Evolutionary conservation across 257 asterid genomes (phyloP), one percentile per base, ranked within the genome.

Genomic region (Buddleja alternifolia): DNA sequence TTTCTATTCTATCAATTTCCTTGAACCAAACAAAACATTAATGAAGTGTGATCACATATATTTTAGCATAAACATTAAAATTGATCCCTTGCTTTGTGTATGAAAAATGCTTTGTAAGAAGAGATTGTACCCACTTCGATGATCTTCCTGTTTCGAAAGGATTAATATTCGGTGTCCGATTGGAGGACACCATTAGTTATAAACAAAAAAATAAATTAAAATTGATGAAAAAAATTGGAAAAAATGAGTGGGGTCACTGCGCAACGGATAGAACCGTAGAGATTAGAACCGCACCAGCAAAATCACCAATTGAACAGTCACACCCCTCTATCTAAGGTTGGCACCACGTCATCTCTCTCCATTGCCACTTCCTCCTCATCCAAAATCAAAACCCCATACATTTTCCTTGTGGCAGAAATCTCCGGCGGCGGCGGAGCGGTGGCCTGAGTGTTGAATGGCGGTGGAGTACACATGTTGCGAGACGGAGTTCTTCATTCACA

Each of bases 391-490:
- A 11, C 1, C 29, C 0, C 10, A n/a, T 41, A 29, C 20, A 29
- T 14, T 6, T 36, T 4, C 9, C 0, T 36, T n/a, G 4, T 24
- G 16, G 37, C 20, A 10, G n/a, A 39, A n/a, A 32, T 7, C 39
- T 10, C n/a, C 9, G 20, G 67, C 32, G 58, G 73, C 11, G 71
- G 76, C 23, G 64, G 25, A 46, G 37, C n/a, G n/a, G n/a, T n/a
- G n/a, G n/a, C n/a, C 63, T 51, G 1, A 70, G 70, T 48, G 72
- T 24, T 72, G 75, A 65, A 93, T 94, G 99, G 92, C 95, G 80
- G 97, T 87, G 86, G 95, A 89, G 83, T 85, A 86, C 80, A 60
- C 11, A 51, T 94, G 99, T 67, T 94, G 99, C 69, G 83, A 67
- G 56, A 71, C 82, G 40, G 75, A 37, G 40, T 94, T 94, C 68